phyloP scores from a whole-genome alignment of 179 eudicot species.

The Heliamphora pulchella region DNA sequence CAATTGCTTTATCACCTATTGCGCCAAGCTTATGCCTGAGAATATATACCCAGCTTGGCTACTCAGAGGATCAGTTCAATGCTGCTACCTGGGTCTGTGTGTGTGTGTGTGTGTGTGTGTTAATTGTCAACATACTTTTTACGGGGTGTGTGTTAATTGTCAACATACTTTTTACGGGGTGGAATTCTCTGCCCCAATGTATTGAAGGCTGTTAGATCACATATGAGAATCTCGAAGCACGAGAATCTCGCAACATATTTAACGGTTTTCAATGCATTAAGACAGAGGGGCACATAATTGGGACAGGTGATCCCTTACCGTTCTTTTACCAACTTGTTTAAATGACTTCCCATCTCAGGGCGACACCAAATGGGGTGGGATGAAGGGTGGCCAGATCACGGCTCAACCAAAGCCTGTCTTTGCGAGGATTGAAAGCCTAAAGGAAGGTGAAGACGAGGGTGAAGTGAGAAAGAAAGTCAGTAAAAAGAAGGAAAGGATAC shows the following conservation, averaged over 20 bases:
- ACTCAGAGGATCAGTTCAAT: constrained; percentile 62
- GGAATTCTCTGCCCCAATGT: too few relatives aligned
- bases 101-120: constrained; percentile 9
- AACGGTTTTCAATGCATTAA: too few relatives aligned
- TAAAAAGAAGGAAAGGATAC: constrained; percentile 56
- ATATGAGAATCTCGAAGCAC: too few relatives aligned
- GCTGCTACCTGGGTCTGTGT: constrained; percentile 59
- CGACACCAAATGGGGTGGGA: constrained; percentile 92
- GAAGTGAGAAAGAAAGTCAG: constrained; percentile 40
- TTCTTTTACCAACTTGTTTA: neutral
- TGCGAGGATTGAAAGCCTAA: constrained; percentile 61
- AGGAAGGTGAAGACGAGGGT: constrained; percentile 32
- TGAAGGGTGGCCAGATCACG: constrained; percentile 76
- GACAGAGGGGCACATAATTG: too few relatives aligned
- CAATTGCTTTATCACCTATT: constrained; percentile 76
- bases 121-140: neutral
- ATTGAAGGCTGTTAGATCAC: too few relatives aligned
- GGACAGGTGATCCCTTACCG: too few relatives aligned
- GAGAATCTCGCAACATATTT: too few relatives aligned
- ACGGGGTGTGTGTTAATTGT: neutral
- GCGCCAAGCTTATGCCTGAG: constrained; percentile 69
- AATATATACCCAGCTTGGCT: constrained; percentile 90
- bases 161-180: too few relatives aligned
- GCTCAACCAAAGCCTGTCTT: constrained; percentile 77
- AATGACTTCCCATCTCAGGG: constrained; percentile 32